Evolutionary conservation across 208 protist genomes (phyloP), one percentile per base, ranked within the genome.

Genomic region (Herpetomonas samuelpessoai): DNA sequence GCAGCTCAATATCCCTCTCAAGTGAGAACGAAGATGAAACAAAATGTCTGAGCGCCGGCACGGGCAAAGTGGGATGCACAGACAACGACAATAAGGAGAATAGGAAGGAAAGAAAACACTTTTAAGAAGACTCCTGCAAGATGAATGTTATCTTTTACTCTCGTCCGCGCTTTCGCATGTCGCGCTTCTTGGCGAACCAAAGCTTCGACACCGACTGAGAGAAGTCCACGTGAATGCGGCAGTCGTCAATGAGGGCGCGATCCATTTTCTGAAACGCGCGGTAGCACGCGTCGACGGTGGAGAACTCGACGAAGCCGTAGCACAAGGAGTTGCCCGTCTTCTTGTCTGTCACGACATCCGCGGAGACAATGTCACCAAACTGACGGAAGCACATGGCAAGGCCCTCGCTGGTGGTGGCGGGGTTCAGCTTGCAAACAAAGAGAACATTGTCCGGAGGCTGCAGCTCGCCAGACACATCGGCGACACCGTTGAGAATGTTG

Each of bases 261-360:
- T 99, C 93, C 98, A 99, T 99, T 77, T 98, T 99, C 28, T 92
- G 55, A 56, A 98, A 98, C 0, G 97, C 97, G 3, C 73, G 48
- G 57, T 91, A 91, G 68, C 93, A 98, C 22, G 81, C 63, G 47
- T 97, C 83, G n/a, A 83, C 75, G 0, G 50, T 81, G 18, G 95
- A 95, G 74, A 98, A 99, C 77, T 99, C 97, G 18, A 99, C 95
- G 71, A 99, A 99, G 19, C 92, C 98, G 74, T 99, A 99, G 56
- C 97, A 87, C 7, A 99, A 81, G 1, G 87, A 97, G 29, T 94
- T 76, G 26, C 69, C 74, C 6, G 85, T 95, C 21, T 64, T 58
- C 9, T 39, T 44, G 61, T 98, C 86, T 14, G 71, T 24, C 9
- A 97, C 53, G 12, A 98, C 77, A 0, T 97, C 88, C 6, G 74